Conservation (phyloP, 257 asterid genomes). For the Petunia axillaris region DNA sequence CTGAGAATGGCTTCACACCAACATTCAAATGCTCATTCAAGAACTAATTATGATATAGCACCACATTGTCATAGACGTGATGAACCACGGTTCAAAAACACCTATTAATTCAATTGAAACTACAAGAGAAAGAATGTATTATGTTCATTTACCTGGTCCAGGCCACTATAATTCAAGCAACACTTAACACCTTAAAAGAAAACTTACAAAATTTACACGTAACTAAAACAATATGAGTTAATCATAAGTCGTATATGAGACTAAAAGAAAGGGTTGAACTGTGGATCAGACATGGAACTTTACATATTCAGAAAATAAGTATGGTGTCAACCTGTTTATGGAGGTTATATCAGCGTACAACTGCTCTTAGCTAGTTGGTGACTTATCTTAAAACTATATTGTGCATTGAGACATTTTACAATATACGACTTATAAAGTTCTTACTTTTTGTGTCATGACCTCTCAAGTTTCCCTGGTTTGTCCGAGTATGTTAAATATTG, state of each 20-base stretch:
- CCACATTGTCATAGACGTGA: too few relatives aligned
- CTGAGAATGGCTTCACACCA: neutral
- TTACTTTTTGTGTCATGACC: constrained; percentile 64
- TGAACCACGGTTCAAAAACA: too few relatives aligned
- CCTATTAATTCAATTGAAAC: neutral
- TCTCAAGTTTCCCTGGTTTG: constrained; percentile 83
- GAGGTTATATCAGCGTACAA: constrained; percentile 11
- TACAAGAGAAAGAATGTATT: neutral
- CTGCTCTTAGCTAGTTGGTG: neutral
- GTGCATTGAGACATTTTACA: neutral
- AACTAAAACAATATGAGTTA: neutral
- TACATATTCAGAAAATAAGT: neutral
- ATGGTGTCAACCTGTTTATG: neutral
- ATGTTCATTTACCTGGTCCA: neutral
- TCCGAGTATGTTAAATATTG: constrained; percentile 81
- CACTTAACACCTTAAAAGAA: neutral
- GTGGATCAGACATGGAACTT: neutral
- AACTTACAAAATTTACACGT: neutral
- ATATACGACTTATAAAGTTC: neutral
- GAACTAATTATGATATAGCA: neutral
- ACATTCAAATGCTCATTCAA: neutral
- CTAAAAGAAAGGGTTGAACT: neutral
- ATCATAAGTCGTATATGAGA: neutral
- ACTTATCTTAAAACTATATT: constrained; percentile 35
- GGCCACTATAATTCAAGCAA: neutral